Evolutionary conservation across 2,329 filamentous ascomycete genomes (phyloP), one percentile per base, ranked within the genome.

Genomic region (Diaporthe capsici): DNA sequence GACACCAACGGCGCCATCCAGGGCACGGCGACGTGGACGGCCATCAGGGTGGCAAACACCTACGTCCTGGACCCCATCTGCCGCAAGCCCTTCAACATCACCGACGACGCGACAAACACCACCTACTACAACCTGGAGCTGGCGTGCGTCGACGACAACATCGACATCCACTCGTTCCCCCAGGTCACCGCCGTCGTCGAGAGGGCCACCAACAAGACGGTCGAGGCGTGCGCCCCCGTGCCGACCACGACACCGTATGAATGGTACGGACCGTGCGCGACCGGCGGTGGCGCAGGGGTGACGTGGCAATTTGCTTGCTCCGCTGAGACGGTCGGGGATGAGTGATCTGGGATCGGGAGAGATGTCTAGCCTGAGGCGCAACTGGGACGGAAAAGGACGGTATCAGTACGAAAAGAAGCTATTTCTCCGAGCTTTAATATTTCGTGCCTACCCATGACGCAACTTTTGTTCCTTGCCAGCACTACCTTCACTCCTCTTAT

Each of bases 1-100:
- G 47, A 53, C 47, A 68, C 6, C 20, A 0, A 2, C 12, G 65
- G 65, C 47, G 47, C 65, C 31, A 68, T 68, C 2, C 7, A 28
- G 31, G 65, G 65, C 65, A 68, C 65, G 65, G 65, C 65, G 31
- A 68, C 65, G 31, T 68, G 65, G 65, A 68, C 65, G 8, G 47
- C 65, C 22, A 9, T 68, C 47, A 37, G 65, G 20, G 47, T 68
- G 28, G 10, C 3, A 2, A 68, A 53, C 65, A 68, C 65, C 7
- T 68, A 68, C 65, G 65, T 53, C 20, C 15, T 68, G 7, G 63
- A 68, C 63, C 63, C 63, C 31, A 68, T 68, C 47, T 68, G 63
- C 31, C 44, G 63, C 31, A 53, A 53, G 12, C 63, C 63, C 6
- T 68, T 68, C 63, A 53, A 68, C 63, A 68, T 68, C 44, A 68